A percentile compares a stretch with the other conserved stretches of the same genome.
phyloP scores from a whole-genome alignment of 2,329 filamentous ascomycete genomes.

The Alternaria panax region DNA sequence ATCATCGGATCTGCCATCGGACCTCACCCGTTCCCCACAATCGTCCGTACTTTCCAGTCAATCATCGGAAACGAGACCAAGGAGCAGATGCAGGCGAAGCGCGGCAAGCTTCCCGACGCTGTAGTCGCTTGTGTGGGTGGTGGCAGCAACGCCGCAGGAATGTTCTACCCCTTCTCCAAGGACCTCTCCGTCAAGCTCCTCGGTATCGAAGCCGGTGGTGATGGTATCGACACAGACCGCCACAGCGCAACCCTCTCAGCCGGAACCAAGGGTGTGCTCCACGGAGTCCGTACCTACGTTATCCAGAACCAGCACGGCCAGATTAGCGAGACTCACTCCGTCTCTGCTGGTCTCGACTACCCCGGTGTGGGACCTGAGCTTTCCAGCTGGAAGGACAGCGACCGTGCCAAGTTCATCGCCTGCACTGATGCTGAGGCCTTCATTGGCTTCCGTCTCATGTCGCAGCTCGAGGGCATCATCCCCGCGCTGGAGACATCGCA shows the following conservation, averaged over 20 bases:
- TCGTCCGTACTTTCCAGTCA: constrained; percentile 96
- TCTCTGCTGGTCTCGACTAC: constrained; percentile 96
- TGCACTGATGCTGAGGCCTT: constrained; percentile 94
- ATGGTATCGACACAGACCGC: constrained; percentile 83
- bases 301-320: constrained; percentile 93
- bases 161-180: constrained; percentile 96
- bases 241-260: constrained; percentile 89
- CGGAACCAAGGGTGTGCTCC: constrained; percentile 89
- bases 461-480: constrained; percentile 93
- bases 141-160: constrained; percentile 92
- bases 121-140: constrained; percentile 97
- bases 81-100: constrained; percentile 83
- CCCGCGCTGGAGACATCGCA: constrained; percentile 94
- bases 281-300: constrained; percentile 95
- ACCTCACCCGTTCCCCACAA: constrained; percentile 96
- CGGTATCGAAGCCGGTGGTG: constrained; percentile 93
- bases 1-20: constrained; percentile 98
- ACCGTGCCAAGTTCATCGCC: constrained; percentile 85
- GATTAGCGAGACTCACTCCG: constrained; percentile 92
- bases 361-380: constrained; percentile 96
- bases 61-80: constrained; percentile 97
- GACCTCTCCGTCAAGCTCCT: constrained; percentile 86
- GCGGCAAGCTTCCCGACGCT: constrained; percentile 90
- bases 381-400: constrained; percentile 87
- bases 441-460: constrained; percentile 81